Conservation (phyloP, 2,329 filamentous ascomycete species). For the Proliferodiscus dingleyae region DNA sequence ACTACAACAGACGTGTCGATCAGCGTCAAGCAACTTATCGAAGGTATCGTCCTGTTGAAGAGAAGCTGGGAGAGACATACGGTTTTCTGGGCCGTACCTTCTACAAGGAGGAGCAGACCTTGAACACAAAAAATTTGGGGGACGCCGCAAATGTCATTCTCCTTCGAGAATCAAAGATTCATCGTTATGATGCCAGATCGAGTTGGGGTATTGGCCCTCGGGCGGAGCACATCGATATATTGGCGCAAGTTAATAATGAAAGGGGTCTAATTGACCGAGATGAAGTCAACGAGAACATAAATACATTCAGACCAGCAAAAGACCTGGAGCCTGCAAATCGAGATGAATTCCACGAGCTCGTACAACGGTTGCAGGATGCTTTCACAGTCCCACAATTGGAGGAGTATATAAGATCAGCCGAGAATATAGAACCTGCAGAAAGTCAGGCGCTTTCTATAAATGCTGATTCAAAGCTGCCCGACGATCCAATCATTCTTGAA, state of each 20-base stretch:
- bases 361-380: slow-evolving; percentile 22
- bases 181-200: slow-evolving; percentile 11
- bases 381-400: slow-evolving; percentile 29
- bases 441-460: too few relatives aligned
- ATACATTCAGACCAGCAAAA: slow-evolving; percentile 22
- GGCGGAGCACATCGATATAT: slow-evolving; percentile 27
- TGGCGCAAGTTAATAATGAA: slow-evolving; percentile 26
- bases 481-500: slow-evolving; percentile 17
- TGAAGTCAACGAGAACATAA: slow-evolving; percentile 29
- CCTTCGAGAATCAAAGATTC: slow-evolving; percentile 26
- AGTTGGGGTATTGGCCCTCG: background rate
- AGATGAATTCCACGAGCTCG: slow-evolving; percentile 26
- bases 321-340: slow-evolving; percentile 17
- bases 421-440: slow-evolving; percentile 2
- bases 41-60: slow-evolving; percentile 2
- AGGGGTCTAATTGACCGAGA: slow-evolving; percentile 22
- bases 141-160: slow-evolving; percentile 28
- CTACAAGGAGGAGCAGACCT: slow-evolving; percentile 19
- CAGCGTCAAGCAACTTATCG: background rate
- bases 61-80: slow-evolving; percentile 13
- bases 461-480: too few relatives aligned
- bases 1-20: background rate
- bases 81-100: slow-evolving; percentile 17
- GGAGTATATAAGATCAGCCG: slow-evolving; percentile 23
- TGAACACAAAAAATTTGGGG: slow-evolving; percentile 22